Percentiles rank a stretch among this genome's conserved stretches.
Conservation (phyloP, 2,329 filamentous ascomycete species). For the Trichoderma sp. region DNA sequence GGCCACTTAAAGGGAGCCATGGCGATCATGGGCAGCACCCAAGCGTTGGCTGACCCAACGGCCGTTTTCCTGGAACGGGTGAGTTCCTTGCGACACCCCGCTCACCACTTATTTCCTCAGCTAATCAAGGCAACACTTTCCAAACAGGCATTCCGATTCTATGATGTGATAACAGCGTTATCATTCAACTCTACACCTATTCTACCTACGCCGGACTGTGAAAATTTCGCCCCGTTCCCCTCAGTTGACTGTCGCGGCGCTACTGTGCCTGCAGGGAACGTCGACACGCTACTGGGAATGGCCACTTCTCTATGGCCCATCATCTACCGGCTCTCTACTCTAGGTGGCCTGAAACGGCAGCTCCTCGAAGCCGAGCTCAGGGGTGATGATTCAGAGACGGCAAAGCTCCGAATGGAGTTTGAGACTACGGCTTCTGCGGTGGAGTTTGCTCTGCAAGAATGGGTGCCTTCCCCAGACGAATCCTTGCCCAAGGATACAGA, state of each 20-base stretch:
- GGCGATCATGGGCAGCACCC: constrained; percentile 57
- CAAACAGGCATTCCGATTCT: constrained; percentile 61
- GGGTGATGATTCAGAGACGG: constrained; percentile 46
- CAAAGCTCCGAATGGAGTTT: constrained; percentile 52
- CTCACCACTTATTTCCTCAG: neutral
- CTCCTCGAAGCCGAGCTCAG: constrained; percentile 47
- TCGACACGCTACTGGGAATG: constrained; percentile 62
- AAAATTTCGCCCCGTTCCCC: constrained; percentile 49
- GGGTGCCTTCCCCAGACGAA: constrained; percentile 52
- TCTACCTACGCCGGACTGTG: constrained; percentile 50
- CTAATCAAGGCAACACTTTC: constrained; percentile 27
- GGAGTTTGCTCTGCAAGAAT: constrained; percentile 55
- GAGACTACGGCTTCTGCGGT: constrained; percentile 55
- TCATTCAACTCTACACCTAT: constrained; percentile 61
- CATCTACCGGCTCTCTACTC: constrained; percentile 60
- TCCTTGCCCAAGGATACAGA: constrained; percentile 28
- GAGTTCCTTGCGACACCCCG: constrained; percentile 25
- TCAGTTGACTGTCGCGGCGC: constrained; percentile 46
- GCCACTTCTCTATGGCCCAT: constrained; percentile 64
- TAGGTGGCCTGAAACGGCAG: constrained; percentile 54
- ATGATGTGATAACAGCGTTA: constrained; percentile 64
- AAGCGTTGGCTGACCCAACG: constrained; percentile 50
- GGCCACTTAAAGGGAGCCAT: constrained; percentile 63
- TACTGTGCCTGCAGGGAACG: constrained; percentile 52
- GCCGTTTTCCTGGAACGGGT: constrained; percentile 61